phyloP scores from a whole-genome alignment of 2,329 filamentous ascomycete genomes.

The Tolypocladium tropicale region DNA sequence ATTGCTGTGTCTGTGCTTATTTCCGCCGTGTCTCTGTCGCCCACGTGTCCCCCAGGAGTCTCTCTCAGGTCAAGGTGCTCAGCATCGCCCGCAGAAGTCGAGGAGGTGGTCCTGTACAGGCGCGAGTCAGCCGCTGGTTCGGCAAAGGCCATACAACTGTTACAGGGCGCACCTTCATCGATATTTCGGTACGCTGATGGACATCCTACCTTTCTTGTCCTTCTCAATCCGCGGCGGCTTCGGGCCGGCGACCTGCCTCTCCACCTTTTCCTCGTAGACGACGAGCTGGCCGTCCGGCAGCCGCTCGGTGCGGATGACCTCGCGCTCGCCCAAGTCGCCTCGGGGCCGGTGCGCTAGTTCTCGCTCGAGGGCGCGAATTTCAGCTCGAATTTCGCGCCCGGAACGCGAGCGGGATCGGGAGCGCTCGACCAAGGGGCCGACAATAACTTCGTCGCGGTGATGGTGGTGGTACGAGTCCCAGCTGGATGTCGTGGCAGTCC shows the following conservation, averaged over 20 bases:
- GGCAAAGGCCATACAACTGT: constrained; percentile 3
- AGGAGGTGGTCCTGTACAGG: constrained; percentile 48
- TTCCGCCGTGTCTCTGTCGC: not conserved
- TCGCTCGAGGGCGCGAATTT: constrained; percentile 61
- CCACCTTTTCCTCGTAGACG: constrained; percentile 50
- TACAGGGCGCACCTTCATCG: constrained; percentile 42
- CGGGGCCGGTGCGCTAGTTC: constrained; percentile 25
- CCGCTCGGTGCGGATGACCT: constrained; percentile 46
- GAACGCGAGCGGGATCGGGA: constrained; percentile 32
- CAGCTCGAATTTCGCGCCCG: constrained; percentile 58
- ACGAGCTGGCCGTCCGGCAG: constrained; percentile 52
- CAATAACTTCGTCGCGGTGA: constrained; percentile 15
- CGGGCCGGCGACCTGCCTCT: constrained; percentile 42
- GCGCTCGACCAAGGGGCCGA: constrained; percentile 23
- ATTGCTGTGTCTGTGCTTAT: not conserved
- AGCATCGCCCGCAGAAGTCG: constrained; percentile 59
- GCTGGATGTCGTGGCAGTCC: constrained; percentile 25
- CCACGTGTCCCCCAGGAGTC: not conserved
- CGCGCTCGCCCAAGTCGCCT: constrained; percentile 30
- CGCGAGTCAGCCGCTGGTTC: constrained; percentile 19
- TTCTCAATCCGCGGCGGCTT: constrained; percentile 64
- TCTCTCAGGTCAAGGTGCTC: constrained; percentile 53
- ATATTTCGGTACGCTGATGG: constrained; percentile 68
- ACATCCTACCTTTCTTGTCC: constrained; percentile 94
- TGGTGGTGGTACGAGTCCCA: constrained; percentile 20